Conservation (phyloP, 2,329 filamentous ascomycete genomes). For the Fusarium clavum region DNA sequence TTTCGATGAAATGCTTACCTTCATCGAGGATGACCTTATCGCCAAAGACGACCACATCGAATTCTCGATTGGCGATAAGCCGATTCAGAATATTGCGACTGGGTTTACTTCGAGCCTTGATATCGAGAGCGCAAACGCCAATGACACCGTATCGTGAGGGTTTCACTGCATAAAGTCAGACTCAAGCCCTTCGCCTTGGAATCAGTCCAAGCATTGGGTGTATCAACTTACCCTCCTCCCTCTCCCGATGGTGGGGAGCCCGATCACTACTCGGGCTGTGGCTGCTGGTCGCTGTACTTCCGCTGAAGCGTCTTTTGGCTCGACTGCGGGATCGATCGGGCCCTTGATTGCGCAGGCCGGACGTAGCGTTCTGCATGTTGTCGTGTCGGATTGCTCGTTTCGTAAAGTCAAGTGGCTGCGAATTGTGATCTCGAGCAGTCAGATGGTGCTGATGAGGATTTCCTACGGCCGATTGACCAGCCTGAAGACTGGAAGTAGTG, state of each 20-base stretch:
- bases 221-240: constrained; percentile 62
- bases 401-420: constrained; percentile 58
- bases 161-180: constrained; percentile 58
- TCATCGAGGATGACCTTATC: constrained; percentile 99
- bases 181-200: not conserved
- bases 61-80: constrained; percentile 88
- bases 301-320: constrained; percentile 80
- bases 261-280: constrained; percentile 82
- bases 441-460: constrained; percentile 57
- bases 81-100: constrained; percentile 96
- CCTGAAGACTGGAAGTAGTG: constrained; percentile 60
- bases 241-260: constrained; percentile 64
- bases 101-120: constrained; percentile 96
- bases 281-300: constrained; percentile 84
- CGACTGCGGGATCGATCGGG: constrained; percentile 73
- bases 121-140: constrained; percentile 93
- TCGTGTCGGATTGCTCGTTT: constrained; percentile 57
- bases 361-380: constrained; percentile 48
- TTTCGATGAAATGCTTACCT: constrained; percentile 57
- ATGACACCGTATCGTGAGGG: constrained; percentile 76
- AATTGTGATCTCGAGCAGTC: constrained; percentile 56
- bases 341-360: constrained; percentile 56
- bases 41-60: constrained; percentile 97
- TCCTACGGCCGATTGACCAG: constrained; percentile 55
- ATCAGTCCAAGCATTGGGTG: not conserved